Conservation (phyloP, 176 grass and related monocot species). For the Ampelocalamus luodianensis region DNA sequence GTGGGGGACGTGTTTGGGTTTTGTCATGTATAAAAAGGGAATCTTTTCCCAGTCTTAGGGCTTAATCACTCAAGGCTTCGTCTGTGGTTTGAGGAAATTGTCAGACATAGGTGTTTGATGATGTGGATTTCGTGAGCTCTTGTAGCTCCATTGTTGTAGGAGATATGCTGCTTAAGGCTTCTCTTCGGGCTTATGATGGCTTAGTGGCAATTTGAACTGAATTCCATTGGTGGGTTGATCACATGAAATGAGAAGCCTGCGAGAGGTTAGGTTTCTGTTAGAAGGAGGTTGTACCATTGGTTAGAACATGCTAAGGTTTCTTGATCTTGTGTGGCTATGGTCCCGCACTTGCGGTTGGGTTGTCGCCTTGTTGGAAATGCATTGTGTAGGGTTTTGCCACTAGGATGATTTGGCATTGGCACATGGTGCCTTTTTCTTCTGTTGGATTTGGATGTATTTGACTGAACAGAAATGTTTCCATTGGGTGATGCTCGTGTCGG, state of each 20-base stretch:
- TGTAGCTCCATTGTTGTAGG: neutral
- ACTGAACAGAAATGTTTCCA: neutral
- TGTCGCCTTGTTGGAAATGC: slow-evolving; percentile 16
- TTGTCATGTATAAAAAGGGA: neutral
- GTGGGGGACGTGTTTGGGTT: slow-evolving; percentile 18
- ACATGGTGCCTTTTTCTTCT: slow-evolving; percentile 1
- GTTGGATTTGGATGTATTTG: slow-evolving; percentile 3
- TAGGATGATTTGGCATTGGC: slow-evolving; percentile 20
- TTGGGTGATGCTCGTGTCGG: neutral
- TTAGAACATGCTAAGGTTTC: neutral
- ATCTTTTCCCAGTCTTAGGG: neutral
- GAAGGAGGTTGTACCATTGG: neutral
- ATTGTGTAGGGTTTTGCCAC: neutral
- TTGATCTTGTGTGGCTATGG: neutral
- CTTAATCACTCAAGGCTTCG: neutral
- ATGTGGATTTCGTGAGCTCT: neutral
- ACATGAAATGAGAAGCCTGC: neutral
- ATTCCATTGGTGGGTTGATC: slow-evolving; percentile 10
- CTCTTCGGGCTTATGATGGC: neutral
- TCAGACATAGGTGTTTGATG: neutral
- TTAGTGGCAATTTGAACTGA: slow-evolving; percentile 6
- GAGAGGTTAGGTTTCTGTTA: neutral
- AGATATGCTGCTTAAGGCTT: neutral
- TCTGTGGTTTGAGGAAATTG: slow-evolving; percentile 27
- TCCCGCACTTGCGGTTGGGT: neutral